These are phyloP conservation scores for Neurospora sp. DNA, from an alignment of 495 filamentous ascomycete species.

Conservation along the genomic window DNA sequence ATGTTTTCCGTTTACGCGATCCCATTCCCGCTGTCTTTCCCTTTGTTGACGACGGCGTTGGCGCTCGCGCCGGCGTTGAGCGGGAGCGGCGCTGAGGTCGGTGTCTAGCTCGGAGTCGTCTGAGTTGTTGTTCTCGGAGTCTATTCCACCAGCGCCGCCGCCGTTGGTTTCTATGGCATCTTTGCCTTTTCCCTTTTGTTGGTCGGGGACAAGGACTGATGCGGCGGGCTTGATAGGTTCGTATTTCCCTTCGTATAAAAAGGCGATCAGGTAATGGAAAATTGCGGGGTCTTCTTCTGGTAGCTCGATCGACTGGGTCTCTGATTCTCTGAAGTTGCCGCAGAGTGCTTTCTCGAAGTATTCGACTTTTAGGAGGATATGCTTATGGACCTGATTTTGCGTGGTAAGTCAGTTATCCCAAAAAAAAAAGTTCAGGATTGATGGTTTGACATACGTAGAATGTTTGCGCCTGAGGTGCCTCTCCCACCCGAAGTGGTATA, in stretches of 20 bases:
- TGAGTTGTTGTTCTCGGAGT: conserved; percentile 26
- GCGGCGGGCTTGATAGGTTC: conserved; percentile 32
- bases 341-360: conserved; percentile 36
- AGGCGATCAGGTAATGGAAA: conserved; percentile 40
- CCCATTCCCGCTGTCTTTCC: conserved; percentile 26
- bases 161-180: conserved; percentile 15
- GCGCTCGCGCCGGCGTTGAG: conserved; percentile 19
- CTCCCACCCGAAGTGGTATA: conserved; percentile 33
- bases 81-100: conserved; percentile 26
- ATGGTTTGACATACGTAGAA: conserved; percentile 26
- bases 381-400: conserved; percentile 27
- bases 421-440: neutral
- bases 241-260: conserved; percentile 38
- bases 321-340: conserved; percentile 32
- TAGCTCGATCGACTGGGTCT: conserved; percentile 31
- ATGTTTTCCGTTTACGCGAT: conserved; percentile 29
- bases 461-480: conserved; percentile 22
- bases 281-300: conserved; percentile 40
- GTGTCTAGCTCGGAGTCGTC: conserved; percentile 18
- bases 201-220: conserved; percentile 28
- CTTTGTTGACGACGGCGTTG: conserved; percentile 25
- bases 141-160: neutral
- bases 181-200: conserved; percentile 26
- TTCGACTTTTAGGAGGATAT: conserved; percentile 32
- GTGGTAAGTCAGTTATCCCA: neutral